Base-by-base conservation (phyloP, 768 basidiomycete genomes). In the Suillus sp. region DNA sequence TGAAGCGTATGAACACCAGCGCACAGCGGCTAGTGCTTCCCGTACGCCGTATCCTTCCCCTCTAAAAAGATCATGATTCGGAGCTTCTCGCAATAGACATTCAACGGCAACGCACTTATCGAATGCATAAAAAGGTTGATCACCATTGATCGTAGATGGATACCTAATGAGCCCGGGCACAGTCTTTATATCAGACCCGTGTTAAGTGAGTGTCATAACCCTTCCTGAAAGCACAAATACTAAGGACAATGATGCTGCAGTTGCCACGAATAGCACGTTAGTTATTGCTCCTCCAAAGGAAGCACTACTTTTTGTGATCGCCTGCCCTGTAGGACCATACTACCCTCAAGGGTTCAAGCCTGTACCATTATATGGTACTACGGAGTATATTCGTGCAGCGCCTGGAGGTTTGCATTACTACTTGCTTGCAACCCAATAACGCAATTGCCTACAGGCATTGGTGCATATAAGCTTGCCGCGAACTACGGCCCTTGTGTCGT, bases 121-220 rank as follows among this genome's bases (percentile, higher is more conserved):
- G 84, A 90, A 60, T 83, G 95, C 59, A 91, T 99, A 74, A 95
- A 95, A 81, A 82, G 88, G 75, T 90, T 99, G 68, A 79, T 97
- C 70, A 83, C 84, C 30, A 71, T 93, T 51, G 96, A 98, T 70
- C 87, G 86, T 66, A 83, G 91, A 65, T 99, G 96, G 96, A 92
- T 98, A 69, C 96, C 96, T 20, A 84, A 84, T 61, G 86, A 90
- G 68, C 86, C 90, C 7, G 95, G 94, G 16, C 89, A 96, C 78
- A 95, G 93, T 75, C 77, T 99, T 60, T 99, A 97, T 75, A 87
- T 99, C 65, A 89, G 96, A 62, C 91, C 93, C 30, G 90, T 89
- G 14, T 74, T 93, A 68, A 92, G 80, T 81, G 25, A 62, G 78
- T 73, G 27, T 53, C 58, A 1, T 35, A n/a, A n/a, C 20, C 34